phyloP scores from a whole-genome alignment of 2,329 filamentous ascomycete species.

The Aspergillus puulaauensis region DNA sequence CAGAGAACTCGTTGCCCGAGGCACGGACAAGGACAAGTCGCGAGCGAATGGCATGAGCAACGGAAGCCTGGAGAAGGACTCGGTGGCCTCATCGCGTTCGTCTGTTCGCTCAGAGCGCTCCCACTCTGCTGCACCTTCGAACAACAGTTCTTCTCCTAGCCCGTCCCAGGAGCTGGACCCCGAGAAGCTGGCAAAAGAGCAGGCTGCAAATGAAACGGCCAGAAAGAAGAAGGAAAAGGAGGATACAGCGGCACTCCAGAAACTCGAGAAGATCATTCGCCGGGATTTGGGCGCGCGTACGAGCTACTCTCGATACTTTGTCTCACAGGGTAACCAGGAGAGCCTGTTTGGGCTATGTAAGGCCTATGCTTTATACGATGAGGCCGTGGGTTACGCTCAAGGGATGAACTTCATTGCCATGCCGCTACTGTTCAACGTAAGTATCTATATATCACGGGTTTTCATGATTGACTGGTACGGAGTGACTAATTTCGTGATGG shows the following conservation, averaged over 20 bases:
- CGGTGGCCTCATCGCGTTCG: constrained; percentile 67
- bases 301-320: constrained; percentile 94
- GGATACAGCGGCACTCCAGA: constrained; percentile 70
- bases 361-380: constrained; percentile 93
- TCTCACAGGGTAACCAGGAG: constrained; percentile 87
- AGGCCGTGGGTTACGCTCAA: constrained; percentile 92
- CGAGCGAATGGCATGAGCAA: constrained; percentile 55
- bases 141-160: constrained; percentile 54
- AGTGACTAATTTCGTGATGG: constrained; percentile 11
- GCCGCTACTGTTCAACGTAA: constrained; percentile 89
- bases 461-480: not conserved
- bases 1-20: constrained; percentile 72
- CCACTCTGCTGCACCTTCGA: constrained; percentile 56
- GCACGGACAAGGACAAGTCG: constrained; percentile 74
- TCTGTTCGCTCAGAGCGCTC: constrained; percentile 80
- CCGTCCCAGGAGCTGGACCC: constrained; percentile 61
- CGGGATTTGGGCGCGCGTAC: constrained; percentile 89
- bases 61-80: constrained; percentile 64
- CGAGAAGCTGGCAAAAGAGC: constrained; percentile 65
- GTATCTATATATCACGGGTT: constrained; percentile 26
- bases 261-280: constrained; percentile 87
- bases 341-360: constrained; percentile 95
- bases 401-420: constrained; percentile 99
- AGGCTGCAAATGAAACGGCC: constrained; percentile 63
- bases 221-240: constrained; percentile 78